These are phyloP conservation scores for Berkeleyomyces basicola DNA, from an alignment of 2,329 filamentous ascomycete species.

Conservation along the genomic window DNA sequence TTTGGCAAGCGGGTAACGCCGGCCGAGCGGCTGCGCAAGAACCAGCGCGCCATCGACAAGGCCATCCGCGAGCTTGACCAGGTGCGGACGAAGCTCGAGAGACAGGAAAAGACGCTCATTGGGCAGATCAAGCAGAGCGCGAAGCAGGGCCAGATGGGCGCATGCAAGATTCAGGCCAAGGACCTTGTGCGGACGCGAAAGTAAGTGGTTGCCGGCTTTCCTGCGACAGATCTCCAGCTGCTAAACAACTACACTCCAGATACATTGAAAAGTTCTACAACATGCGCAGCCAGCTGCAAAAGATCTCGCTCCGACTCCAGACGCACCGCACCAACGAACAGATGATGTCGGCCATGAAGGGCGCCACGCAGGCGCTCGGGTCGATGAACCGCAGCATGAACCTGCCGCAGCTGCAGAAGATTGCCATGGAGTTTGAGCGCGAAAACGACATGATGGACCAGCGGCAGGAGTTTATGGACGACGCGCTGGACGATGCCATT, in stretches of 20 bases:
- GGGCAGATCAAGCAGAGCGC: slow-evolving; percentile 96
- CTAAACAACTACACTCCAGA: slow-evolving; percentile 25
- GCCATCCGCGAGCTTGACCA: slow-evolving; percentile 92
- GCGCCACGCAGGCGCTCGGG: slow-evolving; percentile 76
- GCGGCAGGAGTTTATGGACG: slow-evolving; percentile 98
- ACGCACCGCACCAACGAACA: slow-evolving; percentile 97
- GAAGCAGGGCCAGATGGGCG: slow-evolving; percentile 96
- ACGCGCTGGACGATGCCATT: slow-evolving; percentile 92
- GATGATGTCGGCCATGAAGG: slow-evolving; percentile 99
- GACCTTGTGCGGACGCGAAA: slow-evolving; percentile 82
- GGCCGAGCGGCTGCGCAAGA: slow-evolving; percentile 76
- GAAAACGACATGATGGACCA: slow-evolving; percentile 99
- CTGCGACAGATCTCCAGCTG: background rate
- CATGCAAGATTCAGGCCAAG: slow-evolving; percentile 95
- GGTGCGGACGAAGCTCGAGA: slow-evolving; percentile 87
- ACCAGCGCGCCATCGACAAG: slow-evolving; percentile 93
- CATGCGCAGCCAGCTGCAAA: slow-evolving; percentile 93
- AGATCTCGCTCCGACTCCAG: slow-evolving; percentile 90
- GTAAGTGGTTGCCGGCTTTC: slow-evolving; percentile 25
- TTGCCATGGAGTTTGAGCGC: slow-evolving; percentile 97
- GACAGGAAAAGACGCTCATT: slow-evolving; percentile 95
- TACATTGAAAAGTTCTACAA: slow-evolving; percentile 98
- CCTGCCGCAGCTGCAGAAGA: slow-evolving; percentile 80
- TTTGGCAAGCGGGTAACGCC: slow-evolving; percentile 99
- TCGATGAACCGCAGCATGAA: slow-evolving; percentile 99